Conservation (phyloP, 352 stramenopile species). For the Phytophthora megakarya region DNA sequence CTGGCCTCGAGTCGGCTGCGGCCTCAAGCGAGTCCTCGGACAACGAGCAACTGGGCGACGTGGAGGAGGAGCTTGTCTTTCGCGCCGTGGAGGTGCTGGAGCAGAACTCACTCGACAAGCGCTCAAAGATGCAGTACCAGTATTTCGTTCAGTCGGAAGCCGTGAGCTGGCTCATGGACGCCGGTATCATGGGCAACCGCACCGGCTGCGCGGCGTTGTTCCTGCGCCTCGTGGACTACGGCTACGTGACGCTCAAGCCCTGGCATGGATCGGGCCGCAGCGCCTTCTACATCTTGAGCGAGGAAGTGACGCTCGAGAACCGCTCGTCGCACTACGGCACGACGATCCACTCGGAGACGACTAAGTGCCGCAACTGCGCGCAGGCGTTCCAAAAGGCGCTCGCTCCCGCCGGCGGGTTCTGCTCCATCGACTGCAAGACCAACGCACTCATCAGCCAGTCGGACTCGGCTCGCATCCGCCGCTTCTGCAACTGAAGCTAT, state of each 20-base stretch:
- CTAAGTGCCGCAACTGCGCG: constrained; percentile 83
- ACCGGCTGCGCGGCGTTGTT: constrained; percentile 60
- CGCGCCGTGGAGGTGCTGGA: constrained; percentile 69
- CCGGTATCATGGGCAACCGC: constrained; percentile 63
- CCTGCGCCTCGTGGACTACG: constrained; percentile 64
- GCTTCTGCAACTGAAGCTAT: constrained; percentile 49
- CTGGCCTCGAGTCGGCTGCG: constrained; percentile 32
- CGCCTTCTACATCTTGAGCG: constrained; percentile 75
- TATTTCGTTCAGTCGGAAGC: constrained; percentile 88
- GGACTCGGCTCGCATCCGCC: constrained; percentile 67
- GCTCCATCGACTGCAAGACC: constrained; percentile 89
- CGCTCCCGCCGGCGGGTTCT: constrained; percentile 73
- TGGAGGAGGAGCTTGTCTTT: constrained; percentile 66
- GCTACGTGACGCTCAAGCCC: constrained; percentile 74
- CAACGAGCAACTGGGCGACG: constrained; percentile 58
- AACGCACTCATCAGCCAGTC: constrained; percentile 76
- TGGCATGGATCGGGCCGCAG: constrained; percentile 51
- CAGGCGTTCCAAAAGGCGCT: constrained; percentile 72
- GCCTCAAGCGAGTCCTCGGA: constrained; percentile 50
- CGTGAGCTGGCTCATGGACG: constrained; percentile 83
- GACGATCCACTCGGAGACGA: constrained; percentile 75
- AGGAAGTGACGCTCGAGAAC: constrained; percentile 59
- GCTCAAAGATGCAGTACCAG: constrained; percentile 78
- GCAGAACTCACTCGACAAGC: constrained; percentile 68
- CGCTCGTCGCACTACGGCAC: constrained; percentile 69